Evolutionary conservation across 345 rosid genomes (phyloP).

Genomic region (Syzygium oleosum): DNA sequence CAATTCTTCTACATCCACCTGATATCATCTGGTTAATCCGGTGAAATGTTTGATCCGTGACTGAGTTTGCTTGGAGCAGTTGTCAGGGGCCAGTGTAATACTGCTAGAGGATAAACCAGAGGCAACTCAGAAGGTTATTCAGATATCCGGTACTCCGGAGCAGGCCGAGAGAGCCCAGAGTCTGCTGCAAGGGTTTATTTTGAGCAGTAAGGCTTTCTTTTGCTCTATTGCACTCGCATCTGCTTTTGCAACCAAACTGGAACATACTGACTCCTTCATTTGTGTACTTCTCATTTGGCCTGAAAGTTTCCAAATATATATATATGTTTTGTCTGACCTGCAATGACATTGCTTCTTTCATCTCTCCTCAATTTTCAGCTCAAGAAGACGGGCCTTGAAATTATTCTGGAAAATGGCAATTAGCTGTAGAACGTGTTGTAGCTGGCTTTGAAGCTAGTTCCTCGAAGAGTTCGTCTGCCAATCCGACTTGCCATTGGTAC

Average conservation of each 20-base stretch:
- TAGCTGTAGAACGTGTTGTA: not conserved
- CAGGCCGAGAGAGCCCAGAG: constrained; percentile 97
- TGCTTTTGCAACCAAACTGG: not conserved
- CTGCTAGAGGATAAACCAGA: constrained; percentile 72
- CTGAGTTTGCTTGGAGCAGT: constrained; percentile 26
- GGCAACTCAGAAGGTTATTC: constrained; percentile 57
- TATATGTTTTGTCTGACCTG: not conserved
- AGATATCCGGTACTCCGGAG: constrained; percentile 92
- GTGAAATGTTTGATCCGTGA: not conserved
- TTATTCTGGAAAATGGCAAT: not conserved
- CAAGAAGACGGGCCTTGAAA: constrained; percentile 2
- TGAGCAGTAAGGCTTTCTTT: constrained; percentile 65
- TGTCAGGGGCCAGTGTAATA: constrained; percentile 87
- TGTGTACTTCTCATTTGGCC: not conserved
- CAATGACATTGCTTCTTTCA: not conserved
- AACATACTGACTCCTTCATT: not conserved
- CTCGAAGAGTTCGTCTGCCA: not conserved
- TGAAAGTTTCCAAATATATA: not conserved
- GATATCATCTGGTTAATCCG: not conserved
- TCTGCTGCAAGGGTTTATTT: constrained; percentile 92
- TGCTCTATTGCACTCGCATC: not conserved
- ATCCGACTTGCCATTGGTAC: not conserved
- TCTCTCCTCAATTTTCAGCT: not conserved
- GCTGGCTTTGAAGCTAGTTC: not conserved
- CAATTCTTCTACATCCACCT: not conserved